These are phyloP conservation scores for Trichosporon asahii DNA, from an alignment of 1,284 basidiomycete genomes.

Conservation along the genomic window DNA sequence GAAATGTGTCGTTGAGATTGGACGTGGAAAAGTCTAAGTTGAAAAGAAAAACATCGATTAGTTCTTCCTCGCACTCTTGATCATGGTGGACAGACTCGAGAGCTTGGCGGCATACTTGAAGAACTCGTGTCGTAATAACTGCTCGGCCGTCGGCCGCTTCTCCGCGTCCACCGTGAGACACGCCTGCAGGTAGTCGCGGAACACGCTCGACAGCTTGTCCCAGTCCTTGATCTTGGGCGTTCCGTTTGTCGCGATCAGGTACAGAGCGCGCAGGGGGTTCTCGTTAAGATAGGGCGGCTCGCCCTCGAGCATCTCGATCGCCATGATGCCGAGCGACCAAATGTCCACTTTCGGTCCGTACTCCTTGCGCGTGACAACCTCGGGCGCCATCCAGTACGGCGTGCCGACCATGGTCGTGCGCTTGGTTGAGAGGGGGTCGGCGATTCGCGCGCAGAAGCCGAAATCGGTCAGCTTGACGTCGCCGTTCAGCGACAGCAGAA, in stretches of 20 bases:
- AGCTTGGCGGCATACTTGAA: constrained; percentile 83
- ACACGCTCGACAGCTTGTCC: constrained; percentile 78
- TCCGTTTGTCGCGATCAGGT: constrained; percentile 97
- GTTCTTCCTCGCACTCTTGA: constrained; percentile 81
- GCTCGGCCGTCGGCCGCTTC: constrained; percentile 80
- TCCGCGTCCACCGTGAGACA: constrained; percentile 94
- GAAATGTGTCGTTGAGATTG: constrained; percentile 1
- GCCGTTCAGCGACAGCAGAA: constrained; percentile 83
- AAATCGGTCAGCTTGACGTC: constrained; percentile 98
- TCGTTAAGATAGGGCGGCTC: constrained; percentile 98
- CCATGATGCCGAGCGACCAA: constrained; percentile 98
- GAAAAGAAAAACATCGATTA: too few species aligned
- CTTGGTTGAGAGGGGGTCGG: constrained; percentile 82
- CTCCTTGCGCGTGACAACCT: constrained; percentile 96
- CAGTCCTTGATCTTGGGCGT: constrained; percentile 95
- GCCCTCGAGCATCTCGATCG: constrained; percentile 99
- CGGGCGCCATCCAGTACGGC: constrained; percentile 99
- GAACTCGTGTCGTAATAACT: constrained; percentile 83
- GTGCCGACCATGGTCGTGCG: constrained; percentile 99
- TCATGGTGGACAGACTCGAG: constrained; percentile 79
- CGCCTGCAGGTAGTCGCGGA: constrained; percentile 84
- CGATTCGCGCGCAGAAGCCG: constrained; percentile 97
- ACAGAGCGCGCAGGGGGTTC: constrained; percentile 90
- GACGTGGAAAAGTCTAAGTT: too few species aligned
- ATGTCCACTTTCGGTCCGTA: constrained; percentile 99